Conservation (phyloP, 495 filamentous ascomycete species). For the Hypoxylon crocopeplum region DNA sequence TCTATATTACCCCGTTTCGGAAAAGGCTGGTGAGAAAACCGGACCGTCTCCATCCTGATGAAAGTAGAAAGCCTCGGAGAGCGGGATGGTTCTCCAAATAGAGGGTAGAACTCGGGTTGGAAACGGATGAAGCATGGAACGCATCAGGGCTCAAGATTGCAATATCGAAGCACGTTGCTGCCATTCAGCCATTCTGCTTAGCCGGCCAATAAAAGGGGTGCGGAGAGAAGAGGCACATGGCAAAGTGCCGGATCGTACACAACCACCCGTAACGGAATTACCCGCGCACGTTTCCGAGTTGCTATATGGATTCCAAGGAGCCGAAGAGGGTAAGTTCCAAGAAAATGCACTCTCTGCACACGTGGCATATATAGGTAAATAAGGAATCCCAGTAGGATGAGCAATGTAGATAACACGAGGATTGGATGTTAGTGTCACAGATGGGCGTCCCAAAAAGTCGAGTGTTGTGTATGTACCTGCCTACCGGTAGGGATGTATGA, state of each 20-base stretch:
- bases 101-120: constrained; percentile 20
- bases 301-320: constrained; percentile 5
- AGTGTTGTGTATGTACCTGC: too few relatives aligned
- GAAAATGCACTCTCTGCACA: constrained; percentile 18
- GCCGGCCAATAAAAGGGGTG: constrained; percentile 22
- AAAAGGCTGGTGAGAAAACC: constrained; percentile 10
- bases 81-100: constrained; percentile 26
- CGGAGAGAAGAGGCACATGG: constrained; percentile 23
- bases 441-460: too few relatives aligned
- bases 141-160: constrained; percentile 2
- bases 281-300: constrained; percentile 11
- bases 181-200: constrained; percentile 31
- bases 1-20: constrained; percentile 1
- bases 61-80: constrained; percentile 32
- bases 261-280: constrained; percentile 9
- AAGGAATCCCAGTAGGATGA: not conserved
- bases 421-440: too few relatives aligned
- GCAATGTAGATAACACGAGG: too few relatives aligned
- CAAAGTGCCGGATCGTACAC: constrained; percentile 21
- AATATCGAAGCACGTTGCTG: constrained; percentile 8
- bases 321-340: constrained; percentile 10
- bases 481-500: too few relatives aligned
- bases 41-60: constrained; percentile 35
- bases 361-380: constrained; percentile 21
- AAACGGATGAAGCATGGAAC: constrained; percentile 5